Conservation (phyloP, 805 yeast species). For the Yamadazyma olivae region DNA sequence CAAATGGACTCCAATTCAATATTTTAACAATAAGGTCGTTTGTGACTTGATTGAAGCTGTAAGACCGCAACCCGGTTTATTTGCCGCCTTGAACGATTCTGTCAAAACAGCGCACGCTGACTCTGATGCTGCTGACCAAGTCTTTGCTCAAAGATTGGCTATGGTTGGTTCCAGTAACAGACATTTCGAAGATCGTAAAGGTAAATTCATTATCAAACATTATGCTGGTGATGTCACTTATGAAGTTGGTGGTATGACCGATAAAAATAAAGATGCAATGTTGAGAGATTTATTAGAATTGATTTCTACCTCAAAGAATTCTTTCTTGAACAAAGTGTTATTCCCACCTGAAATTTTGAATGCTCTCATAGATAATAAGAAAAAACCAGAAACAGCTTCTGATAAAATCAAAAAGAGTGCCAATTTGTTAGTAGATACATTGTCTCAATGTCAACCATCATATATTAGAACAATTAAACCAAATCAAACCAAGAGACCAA, state of each 20-base stretch:
- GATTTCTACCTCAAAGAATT: slow-evolving; percentile 66
- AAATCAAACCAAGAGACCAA: slow-evolving; percentile 86
- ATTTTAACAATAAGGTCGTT: slow-evolving; percentile 92
- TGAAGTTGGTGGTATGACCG: slow-evolving; percentile 87
- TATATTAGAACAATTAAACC: slow-evolving; percentile 98
- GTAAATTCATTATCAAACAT: slow-evolving; percentile 87
- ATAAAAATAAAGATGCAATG: slow-evolving; percentile 93
- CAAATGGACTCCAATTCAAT: slow-evolving; percentile 96
- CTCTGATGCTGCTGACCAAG: slow-evolving; percentile 93
- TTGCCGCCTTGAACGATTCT: slow-evolving; percentile 95
- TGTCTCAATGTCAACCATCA: slow-evolving; percentile 89
- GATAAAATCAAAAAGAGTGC: slow-evolving; percentile 94
- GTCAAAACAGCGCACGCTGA: slow-evolving; percentile 99
- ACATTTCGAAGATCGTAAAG: slow-evolving; percentile 84
- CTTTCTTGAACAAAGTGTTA: slow-evolving; percentile 57
- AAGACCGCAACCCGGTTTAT: slow-evolving; percentile 89
- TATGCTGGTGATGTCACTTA: slow-evolving; percentile 99
- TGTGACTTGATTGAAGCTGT: slow-evolving; percentile 93
- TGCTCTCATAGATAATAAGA: slow-evolving; percentile 52
- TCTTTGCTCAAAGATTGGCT: slow-evolving; percentile 87
- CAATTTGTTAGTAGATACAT: slow-evolving; percentile 81
- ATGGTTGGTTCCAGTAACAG: slow-evolving; percentile 73
- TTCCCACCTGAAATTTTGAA: slow-evolving; percentile 39
- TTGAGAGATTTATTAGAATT: slow-evolving; percentile 83
- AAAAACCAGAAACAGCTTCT: slow-evolving; percentile 92